phyloP scores from a whole-genome alignment of 495 filamentous ascomycete genomes.

The Tuber melanosporum region DNA sequence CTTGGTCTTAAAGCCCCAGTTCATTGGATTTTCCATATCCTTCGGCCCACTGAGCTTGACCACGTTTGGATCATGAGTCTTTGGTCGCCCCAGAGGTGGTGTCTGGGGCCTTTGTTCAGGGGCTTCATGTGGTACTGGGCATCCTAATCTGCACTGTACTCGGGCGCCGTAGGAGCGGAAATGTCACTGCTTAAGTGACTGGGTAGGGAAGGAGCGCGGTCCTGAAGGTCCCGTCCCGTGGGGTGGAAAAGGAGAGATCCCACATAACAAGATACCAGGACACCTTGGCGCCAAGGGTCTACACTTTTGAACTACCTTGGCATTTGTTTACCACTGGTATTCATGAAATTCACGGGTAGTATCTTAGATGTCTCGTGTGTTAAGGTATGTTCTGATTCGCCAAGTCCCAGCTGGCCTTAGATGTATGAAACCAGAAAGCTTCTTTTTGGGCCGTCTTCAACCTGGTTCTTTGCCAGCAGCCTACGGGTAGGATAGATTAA shows the following conservation, averaged over 20 bases:
- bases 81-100: background rate
- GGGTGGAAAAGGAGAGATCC: too few species aligned
- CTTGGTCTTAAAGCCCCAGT: slow-evolving; percentile 56
- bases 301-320: too few species aligned
- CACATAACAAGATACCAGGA: too few species aligned
- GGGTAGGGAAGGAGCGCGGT: background rate
- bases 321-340: too few species aligned
- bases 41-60: slow-evolving; percentile 49
- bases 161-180: background rate
- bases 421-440: background rate
- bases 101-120: too few species aligned
- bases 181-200: background rate
- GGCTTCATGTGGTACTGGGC: background rate
- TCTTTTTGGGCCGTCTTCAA: background rate
- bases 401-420: background rate
- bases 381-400: background rate
- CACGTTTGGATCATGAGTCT: slow-evolving; percentile 37
- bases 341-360: background rate
- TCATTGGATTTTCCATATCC: slow-evolving; percentile 59
- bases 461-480: background rate
- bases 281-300: too few species aligned
- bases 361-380: background rate
- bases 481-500: background rate
- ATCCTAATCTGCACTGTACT: too few species aligned
- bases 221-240: background rate